Base-by-base conservation (phyloP, 208 protist species). In the Zelonia costaricensis region DNA sequence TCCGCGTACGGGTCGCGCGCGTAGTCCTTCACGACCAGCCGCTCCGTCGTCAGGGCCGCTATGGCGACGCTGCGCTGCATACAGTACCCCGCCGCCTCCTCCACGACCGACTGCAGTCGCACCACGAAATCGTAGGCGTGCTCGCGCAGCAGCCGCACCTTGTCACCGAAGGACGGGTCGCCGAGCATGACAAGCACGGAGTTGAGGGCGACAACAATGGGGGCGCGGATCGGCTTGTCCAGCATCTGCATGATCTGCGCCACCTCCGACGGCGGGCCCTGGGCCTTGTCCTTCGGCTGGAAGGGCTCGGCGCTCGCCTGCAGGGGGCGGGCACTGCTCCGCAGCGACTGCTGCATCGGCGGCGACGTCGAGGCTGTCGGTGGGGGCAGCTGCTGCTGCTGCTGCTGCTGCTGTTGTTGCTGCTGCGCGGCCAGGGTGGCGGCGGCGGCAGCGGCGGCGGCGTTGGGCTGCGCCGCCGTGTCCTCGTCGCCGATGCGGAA, bases 11-110 rank as follows among this genome's bases (percentile, higher is more conserved):
- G 67, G 74, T 99, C 98, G 36, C 92, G 80, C 3, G 95, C 86
- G 80, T 99, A 99, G 76, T 99, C 98, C 82, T 99, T 99, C 42
- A 85, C 39, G 7, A 98, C 71, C 18, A 99, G 76, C 45, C 97
- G 87, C 49, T 78, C 77, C 9, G 98, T 93, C 27, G 98, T 98
- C 43, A 58, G 62, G 27, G 96, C 85, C 30, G 86, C 91, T 54
- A 99, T 98, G 56, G 99, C 98, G 0, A 86, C 89, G 6, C 87
- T 94, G 31, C 98, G 90, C 45, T 98, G 91, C 20, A 99, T 94
- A 18, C 98, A 84, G 15, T 79, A 35, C 18, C 52, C 48, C 91
- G 84, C 69, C 52, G 95, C 93, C 25, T 98, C 96, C 22, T 91
- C 60, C 36, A 98, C 91, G 4, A 96, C 81, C 10, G 70, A 69